Percentiles rank a stretch among this genome's conserved stretches.
Evolutionary conservation across 2,329 filamentous ascomycete genomes (phyloP).

Genomic region (Cladorrhinum sp.): DNA sequence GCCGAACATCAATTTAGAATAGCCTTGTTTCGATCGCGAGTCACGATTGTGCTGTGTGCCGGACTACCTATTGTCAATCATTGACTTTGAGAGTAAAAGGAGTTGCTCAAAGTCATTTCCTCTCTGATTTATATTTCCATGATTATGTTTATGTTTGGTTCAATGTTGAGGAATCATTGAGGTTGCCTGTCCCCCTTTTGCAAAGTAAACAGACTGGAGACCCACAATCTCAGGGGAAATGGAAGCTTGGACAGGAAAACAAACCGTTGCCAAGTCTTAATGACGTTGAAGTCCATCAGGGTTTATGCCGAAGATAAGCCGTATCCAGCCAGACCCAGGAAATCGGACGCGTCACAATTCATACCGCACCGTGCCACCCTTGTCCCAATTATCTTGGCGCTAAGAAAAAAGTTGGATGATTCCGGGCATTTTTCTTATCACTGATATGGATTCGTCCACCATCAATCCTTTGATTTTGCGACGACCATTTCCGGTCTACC

Average conservation of each 20-base stretch:
- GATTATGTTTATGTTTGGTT: too few species aligned
- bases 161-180: too few species aligned
- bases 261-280: not conserved
- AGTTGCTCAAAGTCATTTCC: too few species aligned
- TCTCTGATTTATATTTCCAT: too few species aligned
- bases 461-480: conserved; percentile 7
- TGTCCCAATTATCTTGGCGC: not conserved
- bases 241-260: not conserved
- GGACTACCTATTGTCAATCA: too few species aligned
- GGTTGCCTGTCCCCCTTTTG: not conserved
- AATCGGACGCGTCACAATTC: not conserved
- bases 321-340: not conserved
- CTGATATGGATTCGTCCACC: conserved; percentile 14
- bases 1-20: too few species aligned
- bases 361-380: not conserved
- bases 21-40: too few species aligned
- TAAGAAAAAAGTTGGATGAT: conserved; percentile 14
- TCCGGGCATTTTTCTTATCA: conserved; percentile 13
- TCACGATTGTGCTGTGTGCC: too few species aligned
- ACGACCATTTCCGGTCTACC: not conserved
- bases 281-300: not conserved
- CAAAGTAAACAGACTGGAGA: not conserved
- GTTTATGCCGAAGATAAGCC: not conserved
- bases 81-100: too few species aligned
- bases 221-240: not conserved